A percentile compares a stretch with the other conserved stretches of the same genome.
These are phyloP conservation scores for Russula emetica DNA, from an alignment of 768 basidiomycete genomes.

Conservation along the genomic window DNA sequence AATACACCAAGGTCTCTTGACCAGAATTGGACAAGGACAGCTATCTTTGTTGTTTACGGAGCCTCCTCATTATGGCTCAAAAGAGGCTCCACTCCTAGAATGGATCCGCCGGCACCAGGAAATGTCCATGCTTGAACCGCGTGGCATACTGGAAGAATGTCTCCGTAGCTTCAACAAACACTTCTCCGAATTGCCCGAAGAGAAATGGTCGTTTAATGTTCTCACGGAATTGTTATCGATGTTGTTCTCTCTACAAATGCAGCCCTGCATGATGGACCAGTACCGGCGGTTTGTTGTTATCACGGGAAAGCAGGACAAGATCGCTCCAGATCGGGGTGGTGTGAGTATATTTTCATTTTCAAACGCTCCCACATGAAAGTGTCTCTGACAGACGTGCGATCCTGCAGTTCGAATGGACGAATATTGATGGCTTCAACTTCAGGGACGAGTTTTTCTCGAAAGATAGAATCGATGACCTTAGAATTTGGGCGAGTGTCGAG, in stretches of 20 bases:
- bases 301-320: constrained; percentile 37
- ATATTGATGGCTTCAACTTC: constrained; percentile 48
- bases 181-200: constrained; percentile 37
- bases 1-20: constrained; percentile 36
- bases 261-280: constrained; percentile 56
- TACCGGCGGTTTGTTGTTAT: constrained; percentile 68
- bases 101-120: constrained; percentile 22
- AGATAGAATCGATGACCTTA: constrained; percentile 22
- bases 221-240: constrained; percentile 41
- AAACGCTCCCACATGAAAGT: background rate
- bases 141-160: constrained; percentile 44
- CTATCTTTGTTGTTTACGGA: constrained; percentile 47
- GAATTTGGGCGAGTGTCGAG: constrained; percentile 18
- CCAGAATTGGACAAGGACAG: constrained; percentile 52
- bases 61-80: constrained; percentile 39
- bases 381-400: constrained; percentile 10
- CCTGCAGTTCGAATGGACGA: constrained; percentile 52
- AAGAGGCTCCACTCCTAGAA: constrained; percentile 1
- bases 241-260: constrained; percentile 45
- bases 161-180: constrained; percentile 40
- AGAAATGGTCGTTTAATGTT: constrained; percentile 38
- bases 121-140: constrained; percentile 31
- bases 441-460: constrained; percentile 50
- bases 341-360: constrained; percentile 40
- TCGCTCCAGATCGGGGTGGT: constrained; percentile 37